Percentiles rank a stretch among this genome's conserved stretches.
phyloP scores from a whole-genome alignment of 495 filamentous ascomycete genomes.

The Aspergillus haitiensis region DNA sequence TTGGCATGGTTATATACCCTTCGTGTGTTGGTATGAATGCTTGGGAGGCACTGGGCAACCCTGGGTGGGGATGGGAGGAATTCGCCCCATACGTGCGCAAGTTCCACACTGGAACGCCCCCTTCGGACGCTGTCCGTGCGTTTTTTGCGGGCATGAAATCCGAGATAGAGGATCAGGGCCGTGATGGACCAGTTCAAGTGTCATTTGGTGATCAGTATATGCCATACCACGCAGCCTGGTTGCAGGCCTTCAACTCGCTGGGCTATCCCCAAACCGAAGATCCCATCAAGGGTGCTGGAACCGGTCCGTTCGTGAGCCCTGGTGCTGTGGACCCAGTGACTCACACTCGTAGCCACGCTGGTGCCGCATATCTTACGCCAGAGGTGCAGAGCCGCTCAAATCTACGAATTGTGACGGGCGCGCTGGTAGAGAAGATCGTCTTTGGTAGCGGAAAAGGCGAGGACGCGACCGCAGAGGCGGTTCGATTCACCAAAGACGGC shows the following conservation, averaged over 20 bases:
- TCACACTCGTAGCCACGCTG: conserved; percentile 36
- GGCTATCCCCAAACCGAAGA: conserved; percentile 26
- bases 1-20: conserved; percentile 29
- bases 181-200: conserved; percentile 28
- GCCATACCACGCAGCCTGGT: conserved; percentile 28
- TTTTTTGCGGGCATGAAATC: conserved; percentile 19
- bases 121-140: conserved; percentile 13
- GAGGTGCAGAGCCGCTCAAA: conserved; percentile 6
- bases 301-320: conserved; percentile 23
- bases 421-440: neutral
- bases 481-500: conserved; percentile 33
- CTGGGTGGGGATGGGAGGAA: conserved; percentile 52
- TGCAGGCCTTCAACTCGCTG: conserved; percentile 23
- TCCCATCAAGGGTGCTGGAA: conserved; percentile 19
- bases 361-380: conserved; percentile 26
- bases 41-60: conserved; percentile 53
- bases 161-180: conserved; percentile 21
- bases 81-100: conserved; percentile 45
- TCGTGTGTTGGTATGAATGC: conserved; percentile 44
- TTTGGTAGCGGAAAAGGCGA: neutral
- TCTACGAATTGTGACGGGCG: neutral
- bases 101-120: conserved; percentile 18
- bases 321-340: conserved; percentile 22
- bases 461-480: conserved; percentile 28
- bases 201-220: conserved; percentile 29